These are phyloP conservation scores for Gloeopeniophorella convolvens DNA, from an alignment of 768 basidiomycete species.

Conservation along the genomic window DNA sequence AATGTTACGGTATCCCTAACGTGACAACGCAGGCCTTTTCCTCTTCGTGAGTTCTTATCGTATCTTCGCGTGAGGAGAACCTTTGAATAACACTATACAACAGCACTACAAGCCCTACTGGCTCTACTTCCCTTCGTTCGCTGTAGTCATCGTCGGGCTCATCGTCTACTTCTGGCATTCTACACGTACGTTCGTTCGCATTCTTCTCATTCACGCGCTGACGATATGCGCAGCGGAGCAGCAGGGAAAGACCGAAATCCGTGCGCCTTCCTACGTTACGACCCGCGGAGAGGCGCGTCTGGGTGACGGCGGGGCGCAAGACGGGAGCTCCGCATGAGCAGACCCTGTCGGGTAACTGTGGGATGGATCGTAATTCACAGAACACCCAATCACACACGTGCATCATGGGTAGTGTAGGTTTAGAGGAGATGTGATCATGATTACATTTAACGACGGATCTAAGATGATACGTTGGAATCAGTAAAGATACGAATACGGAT, in stretches of 20 bases:
- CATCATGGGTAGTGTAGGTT: too few species aligned
- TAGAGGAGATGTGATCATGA: neutral
- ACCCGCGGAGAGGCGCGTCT: conserved; percentile 18
- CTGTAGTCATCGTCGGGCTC: conserved; percentile 62
- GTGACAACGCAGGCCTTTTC: conserved; percentile 35
- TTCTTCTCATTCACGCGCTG: neutral
- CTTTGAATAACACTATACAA: neutral
- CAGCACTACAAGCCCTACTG: conserved; percentile 81
- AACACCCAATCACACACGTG: neutral
- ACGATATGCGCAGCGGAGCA: conserved; percentile 51
- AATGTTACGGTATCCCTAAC: conserved; percentile 3
- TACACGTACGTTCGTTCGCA: conserved; percentile 51
- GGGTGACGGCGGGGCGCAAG: conserved; percentile 18
- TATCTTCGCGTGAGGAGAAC: neutral
- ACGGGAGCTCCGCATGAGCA: conserved; percentile 4
- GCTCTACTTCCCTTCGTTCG: conserved; percentile 82
- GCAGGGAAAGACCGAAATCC: conserved; percentile 58
- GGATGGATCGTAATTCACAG: neutral
- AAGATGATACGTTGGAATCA: neutral
- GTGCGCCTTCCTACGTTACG: conserved; percentile 51
- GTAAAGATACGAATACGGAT: too few species aligned
- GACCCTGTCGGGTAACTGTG: neutral
- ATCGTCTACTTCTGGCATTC: conserved; percentile 84
- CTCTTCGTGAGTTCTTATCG: conserved; percentile 37
- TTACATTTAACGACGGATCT: conserved; percentile 30